A percentile compares a stretch with the other conserved stretches of the same genome.
Conservation (phyloP, 2,329 filamentous ascomycete species). For the Calonectria montana region DNA sequence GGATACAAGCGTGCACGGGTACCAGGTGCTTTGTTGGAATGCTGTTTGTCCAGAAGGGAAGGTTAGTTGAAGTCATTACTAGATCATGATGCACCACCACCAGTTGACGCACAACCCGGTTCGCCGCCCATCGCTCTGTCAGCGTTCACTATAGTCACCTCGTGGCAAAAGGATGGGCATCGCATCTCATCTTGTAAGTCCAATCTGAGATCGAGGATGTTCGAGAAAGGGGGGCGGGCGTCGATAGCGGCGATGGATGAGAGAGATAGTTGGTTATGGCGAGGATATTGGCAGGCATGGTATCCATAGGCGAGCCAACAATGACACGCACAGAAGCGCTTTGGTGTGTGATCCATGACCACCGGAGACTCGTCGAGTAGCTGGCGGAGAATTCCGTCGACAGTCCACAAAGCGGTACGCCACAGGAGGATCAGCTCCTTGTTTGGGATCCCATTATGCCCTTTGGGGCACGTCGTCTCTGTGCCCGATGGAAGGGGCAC, state of each 20-base stretch:
- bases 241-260: not conserved
- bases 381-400: conserved; percentile 14
- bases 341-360: not conserved
- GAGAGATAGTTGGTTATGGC: not conserved
- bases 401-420: conserved; percentile 12
- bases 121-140: conserved; percentile 9
- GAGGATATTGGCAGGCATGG: not conserved
- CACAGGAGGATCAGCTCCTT: conserved; percentile 15
- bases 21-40: conserved; percentile 26
- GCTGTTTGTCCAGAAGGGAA: conserved; percentile 23
- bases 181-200: conserved; percentile 19
- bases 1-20: not conserved
- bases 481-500: conserved; percentile 24
- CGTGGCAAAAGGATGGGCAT: conserved; percentile 14
- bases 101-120: conserved; percentile 4
- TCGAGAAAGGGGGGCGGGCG: conserved; percentile 1
- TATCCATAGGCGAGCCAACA: conserved; percentile 1
- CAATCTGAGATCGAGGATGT: conserved; percentile 24
- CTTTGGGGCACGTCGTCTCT: conserved; percentile 18
- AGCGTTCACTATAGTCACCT: not conserved
- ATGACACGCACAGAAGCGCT: not conserved
- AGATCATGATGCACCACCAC: conserved; percentile 25
- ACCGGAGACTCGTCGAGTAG: not conserved
- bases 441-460: conserved; percentile 5
- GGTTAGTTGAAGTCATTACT: conserved; percentile 34